Percentiles rank a stretch among this genome's conserved stretches.
Conservation (phyloP, 805 yeast genomes). For the Saccharomycopsis amapae region DNA sequence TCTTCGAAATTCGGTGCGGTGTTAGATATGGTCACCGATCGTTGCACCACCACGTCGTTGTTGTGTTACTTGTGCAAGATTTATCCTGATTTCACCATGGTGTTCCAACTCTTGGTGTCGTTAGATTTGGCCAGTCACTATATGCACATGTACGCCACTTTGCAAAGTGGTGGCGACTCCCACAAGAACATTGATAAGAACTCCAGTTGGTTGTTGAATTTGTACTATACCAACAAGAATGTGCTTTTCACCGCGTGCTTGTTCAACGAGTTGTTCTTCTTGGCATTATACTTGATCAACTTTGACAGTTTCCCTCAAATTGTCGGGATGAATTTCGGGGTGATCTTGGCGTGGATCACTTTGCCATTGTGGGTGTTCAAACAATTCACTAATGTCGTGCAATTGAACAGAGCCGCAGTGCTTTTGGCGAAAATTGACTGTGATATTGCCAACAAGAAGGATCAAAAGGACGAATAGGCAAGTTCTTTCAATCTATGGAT, state of each 20-base stretch:
- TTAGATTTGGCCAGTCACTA: slow-evolving; percentile 90
- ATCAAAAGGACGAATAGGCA: neutral
- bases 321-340: slow-evolving; percentile 21
- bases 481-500: too few relatives aligned
- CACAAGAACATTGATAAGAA: slow-evolving; percentile 79
- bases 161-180: slow-evolving; percentile 67
- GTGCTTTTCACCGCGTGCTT: slow-evolving; percentile 88
- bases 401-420: slow-evolving; percentile 77
- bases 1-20: slow-evolving; percentile 94
- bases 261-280: slow-evolving; percentile 87
- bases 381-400: slow-evolving; percentile 84
- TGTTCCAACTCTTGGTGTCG: slow-evolving; percentile 80
- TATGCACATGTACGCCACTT: slow-evolving; percentile 96
- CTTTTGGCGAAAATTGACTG: slow-evolving; percentile 75
- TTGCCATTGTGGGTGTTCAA: slow-evolving; percentile 88
- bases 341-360: slow-evolving; percentile 18
- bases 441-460: slow-evolving; percentile 34
- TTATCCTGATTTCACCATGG: slow-evolving; percentile 32
- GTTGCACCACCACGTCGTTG: slow-evolving; percentile 94
- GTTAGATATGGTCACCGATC: slow-evolving; percentile 96
- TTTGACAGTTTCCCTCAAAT: slow-evolving; percentile 36
- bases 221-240: slow-evolving; percentile 79
- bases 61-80: slow-evolving; percentile 65
- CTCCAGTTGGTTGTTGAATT: slow-evolving; percentile 62
- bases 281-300: slow-evolving; percentile 75